Percentiles rank a stretch among this genome's conserved stretches.
Evolutionary conservation across 73 alveolate species (phyloP).

Genomic region (Tetrahymena malaccensis): DNA sequence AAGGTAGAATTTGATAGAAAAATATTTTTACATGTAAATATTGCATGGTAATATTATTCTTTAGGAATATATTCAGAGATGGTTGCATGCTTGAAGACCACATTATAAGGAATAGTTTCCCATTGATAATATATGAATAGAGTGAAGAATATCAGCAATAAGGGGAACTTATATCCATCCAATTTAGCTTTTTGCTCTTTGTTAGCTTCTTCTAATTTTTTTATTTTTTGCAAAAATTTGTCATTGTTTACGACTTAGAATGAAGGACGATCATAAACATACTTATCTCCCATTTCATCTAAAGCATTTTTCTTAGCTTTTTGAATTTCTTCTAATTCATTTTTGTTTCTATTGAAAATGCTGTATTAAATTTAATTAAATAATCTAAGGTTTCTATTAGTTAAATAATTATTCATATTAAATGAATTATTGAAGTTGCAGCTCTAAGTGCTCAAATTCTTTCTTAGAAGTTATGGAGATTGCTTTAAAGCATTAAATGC

Average conservation of each 20-base stretch:
- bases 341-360: neutral
- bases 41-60: conserved; percentile 15
- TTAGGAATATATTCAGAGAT: conserved; percentile 39
- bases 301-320: neutral
- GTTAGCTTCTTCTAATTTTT: neutral
- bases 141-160: neutral
- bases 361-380: neutral
- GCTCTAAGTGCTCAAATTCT: neutral
- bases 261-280: neutral
- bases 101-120: conserved; percentile 15
- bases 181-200: neutral
- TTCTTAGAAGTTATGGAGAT: neutral
- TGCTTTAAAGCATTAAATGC: neutral
- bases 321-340: neutral
- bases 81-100: conserved; percentile 23
- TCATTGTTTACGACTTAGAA: neutral
- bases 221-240: neutral
- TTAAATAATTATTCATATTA: neutral
- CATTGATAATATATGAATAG: neutral
- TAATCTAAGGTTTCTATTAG: neutral
- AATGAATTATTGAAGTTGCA: neutral
- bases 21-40: neutral
- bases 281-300: neutral
- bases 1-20: neutral
- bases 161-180: neutral